Percentiles rank a stretch among this genome's conserved stretches.
These are phyloP conservation scores for Penicillium sp. DNA, from an alignment of 2,329 filamentous ascomycete genomes.

Conservation along the genomic window DNA sequence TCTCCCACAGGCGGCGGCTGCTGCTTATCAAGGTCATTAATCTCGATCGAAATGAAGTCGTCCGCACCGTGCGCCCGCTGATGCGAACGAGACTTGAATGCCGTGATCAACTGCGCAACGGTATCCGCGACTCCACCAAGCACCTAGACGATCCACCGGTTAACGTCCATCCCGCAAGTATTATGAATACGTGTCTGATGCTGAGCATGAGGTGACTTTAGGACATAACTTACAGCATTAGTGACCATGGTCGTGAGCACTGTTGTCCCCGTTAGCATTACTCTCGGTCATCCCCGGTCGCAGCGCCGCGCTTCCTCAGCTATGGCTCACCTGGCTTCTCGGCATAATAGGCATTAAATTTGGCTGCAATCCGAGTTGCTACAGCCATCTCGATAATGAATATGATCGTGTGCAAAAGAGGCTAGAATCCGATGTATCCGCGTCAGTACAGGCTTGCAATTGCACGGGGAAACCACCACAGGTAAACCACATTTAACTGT, in stretches of 20 bases:
- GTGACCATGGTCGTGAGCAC: conserved; percentile 99
- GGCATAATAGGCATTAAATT: conserved; percentile 92
- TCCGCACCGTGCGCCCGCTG: conserved; percentile 51
- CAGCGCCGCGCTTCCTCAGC: background rate
- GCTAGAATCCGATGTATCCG: conserved; percentile 50
- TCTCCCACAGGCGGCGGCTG: conserved; percentile 62
- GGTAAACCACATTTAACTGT: background rate
- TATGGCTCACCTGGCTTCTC: conserved; percentile 67
- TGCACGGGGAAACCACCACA: conserved; percentile 1
- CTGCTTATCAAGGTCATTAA: conserved; percentile 79
- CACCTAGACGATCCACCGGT: conserved; percentile 45
- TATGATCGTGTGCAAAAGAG: conserved; percentile 76
- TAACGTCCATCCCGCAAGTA: conserved; percentile 1
- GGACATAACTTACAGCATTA: conserved; percentile 63
- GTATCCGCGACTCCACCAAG: conserved; percentile 95
- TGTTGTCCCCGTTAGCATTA: conserved; percentile 30
- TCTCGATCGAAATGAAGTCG: conserved; percentile 76
- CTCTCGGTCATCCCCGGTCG: conserved; percentile 8
- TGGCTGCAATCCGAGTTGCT: conserved; percentile 70
- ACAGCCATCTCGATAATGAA: conserved; percentile 85
- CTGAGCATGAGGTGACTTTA: too few relatives aligned
- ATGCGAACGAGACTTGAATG: conserved; percentile 59
- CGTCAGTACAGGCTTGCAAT: conserved; percentile 9
- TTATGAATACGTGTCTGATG: background rate
- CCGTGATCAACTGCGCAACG: conserved; percentile 85